Conservation (phyloP, 2,329 filamentous ascomycete species). For the Alternaria brassicicola region DNA sequence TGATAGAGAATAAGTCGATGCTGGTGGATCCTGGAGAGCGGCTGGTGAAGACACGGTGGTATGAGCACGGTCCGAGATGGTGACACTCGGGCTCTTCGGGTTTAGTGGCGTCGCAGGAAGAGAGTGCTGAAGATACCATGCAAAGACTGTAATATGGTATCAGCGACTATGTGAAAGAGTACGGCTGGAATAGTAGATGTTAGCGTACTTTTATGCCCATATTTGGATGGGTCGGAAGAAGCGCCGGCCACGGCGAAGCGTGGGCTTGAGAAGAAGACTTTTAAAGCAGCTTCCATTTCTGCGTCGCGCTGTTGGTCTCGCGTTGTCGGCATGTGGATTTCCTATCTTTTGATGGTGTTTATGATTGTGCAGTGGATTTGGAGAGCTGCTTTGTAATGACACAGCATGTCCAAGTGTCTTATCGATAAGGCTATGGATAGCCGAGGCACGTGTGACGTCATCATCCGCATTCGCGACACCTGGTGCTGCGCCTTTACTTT, state of each 20-base stretch:
- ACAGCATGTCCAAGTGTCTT: background rate
- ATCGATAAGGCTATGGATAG: background rate
- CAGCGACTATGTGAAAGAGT: background rate
- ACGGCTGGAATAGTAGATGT: background rate
- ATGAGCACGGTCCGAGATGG: constrained; percentile 65
- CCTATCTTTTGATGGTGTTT: background rate
- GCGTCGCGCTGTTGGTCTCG: constrained; percentile 29
- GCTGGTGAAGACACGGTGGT: constrained; percentile 69
- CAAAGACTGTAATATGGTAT: constrained; percentile 68
- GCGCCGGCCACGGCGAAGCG: constrained; percentile 90
- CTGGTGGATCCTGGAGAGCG: constrained; percentile 60
- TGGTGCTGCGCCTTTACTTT: background rate
- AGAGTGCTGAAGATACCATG: constrained; percentile 81
- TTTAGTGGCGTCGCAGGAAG: constrained; percentile 86
- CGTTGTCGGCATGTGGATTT: constrained; percentile 29
- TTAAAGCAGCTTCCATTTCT: constrained; percentile 71
- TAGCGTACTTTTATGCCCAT: constrained; percentile 78
- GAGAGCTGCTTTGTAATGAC: background rate
- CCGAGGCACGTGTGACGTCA: constrained; percentile 6
- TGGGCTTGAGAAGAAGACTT: constrained; percentile 78
- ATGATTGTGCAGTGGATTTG: background rate
- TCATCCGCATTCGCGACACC: background rate
- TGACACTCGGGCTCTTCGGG: constrained; percentile 69
- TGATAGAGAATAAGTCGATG: constrained; percentile 72
- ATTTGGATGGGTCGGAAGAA: constrained; percentile 82